Percentiles rank a stretch among this genome's conserved stretches.
Evolutionary conservation across 495 filamentous ascomycete genomes (phyloP).

Genomic region (Neurospora cerealis): DNA sequence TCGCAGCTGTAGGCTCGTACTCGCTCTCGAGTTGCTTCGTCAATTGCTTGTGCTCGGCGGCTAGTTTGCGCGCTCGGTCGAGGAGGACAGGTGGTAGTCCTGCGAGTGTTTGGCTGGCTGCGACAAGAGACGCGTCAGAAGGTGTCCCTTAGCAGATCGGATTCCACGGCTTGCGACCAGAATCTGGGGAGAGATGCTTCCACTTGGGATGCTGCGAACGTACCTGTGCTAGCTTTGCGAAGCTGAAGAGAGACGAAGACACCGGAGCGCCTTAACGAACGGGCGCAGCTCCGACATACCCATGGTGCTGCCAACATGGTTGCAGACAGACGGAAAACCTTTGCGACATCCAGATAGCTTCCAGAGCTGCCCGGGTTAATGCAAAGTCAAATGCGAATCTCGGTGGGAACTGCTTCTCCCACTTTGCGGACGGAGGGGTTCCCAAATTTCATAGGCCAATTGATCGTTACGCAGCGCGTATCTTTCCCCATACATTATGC

Average conservation of each 20-base stretch:
- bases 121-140: background rate
- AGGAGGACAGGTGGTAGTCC: slow-evolving; percentile 29
- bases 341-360: background rate
- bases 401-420: background rate
- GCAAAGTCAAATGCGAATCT: background rate
- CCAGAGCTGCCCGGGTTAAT: background rate
- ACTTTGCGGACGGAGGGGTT: background rate
- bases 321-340: slow-evolving; percentile 2
- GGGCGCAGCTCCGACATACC: slow-evolving; percentile 43
- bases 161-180: background rate
- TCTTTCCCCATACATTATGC: background rate
- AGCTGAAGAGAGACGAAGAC: slow-evolving; percentile 20
- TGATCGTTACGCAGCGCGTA: background rate
- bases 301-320: slow-evolving; percentile 45
- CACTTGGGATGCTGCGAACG: background rate
- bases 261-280: slow-evolving; percentile 27
- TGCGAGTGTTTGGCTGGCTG: background rate
- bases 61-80: slow-evolving; percentile 29
- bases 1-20: slow-evolving; percentile 66
- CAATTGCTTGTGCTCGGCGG: slow-evolving; percentile 49
- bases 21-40: slow-evolving; percentile 44
- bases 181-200: background rate
- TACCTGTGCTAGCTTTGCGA: slow-evolving; percentile 39
- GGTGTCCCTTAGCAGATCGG: background rate
- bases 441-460: background rate